These are phyloP conservation scores for Monotropa hypopitys DNA, from an alignment of 179 eudicot species.

Conservation along the genomic window DNA sequence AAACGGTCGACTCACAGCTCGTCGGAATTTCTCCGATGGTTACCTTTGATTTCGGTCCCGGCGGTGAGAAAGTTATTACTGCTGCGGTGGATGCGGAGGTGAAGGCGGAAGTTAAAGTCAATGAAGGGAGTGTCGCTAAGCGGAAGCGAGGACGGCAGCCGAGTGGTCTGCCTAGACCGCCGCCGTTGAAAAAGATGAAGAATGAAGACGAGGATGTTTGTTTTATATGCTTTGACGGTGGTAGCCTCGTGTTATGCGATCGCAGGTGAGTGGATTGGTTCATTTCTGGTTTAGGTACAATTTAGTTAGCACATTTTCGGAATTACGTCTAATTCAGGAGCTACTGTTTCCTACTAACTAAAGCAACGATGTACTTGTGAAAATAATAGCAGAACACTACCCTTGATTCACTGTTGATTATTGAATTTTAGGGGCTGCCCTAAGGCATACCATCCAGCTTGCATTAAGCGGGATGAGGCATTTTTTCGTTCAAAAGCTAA, in stretches of 20 bases:
- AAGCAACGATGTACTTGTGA: not conserved
- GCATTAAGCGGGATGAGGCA: slow-evolving; percentile 81
- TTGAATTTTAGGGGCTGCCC: slow-evolving; percentile 69
- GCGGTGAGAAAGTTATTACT: not conserved
- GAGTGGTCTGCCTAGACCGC: slow-evolving; percentile 23
- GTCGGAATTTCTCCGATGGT: slow-evolving; percentile 5
- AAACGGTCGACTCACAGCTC: slow-evolving; percentile 8
- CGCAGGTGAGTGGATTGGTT: slow-evolving; percentile 39
- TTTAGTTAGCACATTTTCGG: not conserved
- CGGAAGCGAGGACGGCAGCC: slow-evolving; percentile 73
- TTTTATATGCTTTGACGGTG: slow-evolving; percentile 90
- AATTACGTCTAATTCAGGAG: not conserved
- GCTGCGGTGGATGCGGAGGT: slow-evolving; percentile 6
- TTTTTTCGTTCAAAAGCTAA: slow-evolving; percentile 57
- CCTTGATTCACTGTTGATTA: not conserved
- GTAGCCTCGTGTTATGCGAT: slow-evolving; percentile 80
- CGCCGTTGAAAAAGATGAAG: slow-evolving; percentile 29
- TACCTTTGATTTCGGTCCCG: not conserved
- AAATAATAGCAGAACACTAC: not conserved
- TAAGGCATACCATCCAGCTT: slow-evolving; percentile 93
- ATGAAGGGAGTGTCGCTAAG: slow-evolving; percentile 13
- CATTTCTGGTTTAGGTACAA: not conserved
- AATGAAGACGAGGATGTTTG: slow-evolving; percentile 75
- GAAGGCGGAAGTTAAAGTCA: too few species aligned
- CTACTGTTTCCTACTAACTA: not conserved